phyloP scores from a whole-genome alignment of 2,329 filamentous ascomycete genomes.

The Ophiosphaerella narmari region DNA sequence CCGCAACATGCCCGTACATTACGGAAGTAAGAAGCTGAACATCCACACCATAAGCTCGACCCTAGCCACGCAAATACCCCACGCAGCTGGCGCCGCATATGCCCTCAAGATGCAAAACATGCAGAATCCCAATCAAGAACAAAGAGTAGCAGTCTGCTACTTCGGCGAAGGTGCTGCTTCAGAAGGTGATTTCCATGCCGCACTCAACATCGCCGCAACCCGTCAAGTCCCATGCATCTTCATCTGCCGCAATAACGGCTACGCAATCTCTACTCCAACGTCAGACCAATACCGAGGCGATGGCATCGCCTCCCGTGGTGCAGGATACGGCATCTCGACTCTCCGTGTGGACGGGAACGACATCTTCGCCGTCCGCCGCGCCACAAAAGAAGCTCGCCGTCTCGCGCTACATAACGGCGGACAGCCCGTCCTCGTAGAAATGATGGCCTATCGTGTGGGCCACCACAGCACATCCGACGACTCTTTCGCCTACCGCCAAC shows the following conservation, averaged over 20 bases:
- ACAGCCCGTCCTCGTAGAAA: constrained; percentile 84
- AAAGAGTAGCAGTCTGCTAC: constrained; percentile 77
- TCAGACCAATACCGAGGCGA: constrained; percentile 90
- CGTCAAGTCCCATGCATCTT: constrained; percentile 86
- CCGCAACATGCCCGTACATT: constrained; percentile 97
- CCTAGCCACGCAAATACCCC: constrained; percentile 85
- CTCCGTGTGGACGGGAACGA: constrained; percentile 94
- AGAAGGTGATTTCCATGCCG: constrained; percentile 91
- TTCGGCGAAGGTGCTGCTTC: constrained; percentile 91
- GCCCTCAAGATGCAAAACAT: constrained; percentile 80
- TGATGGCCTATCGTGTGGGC: constrained; percentile 97
- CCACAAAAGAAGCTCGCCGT: constrained; percentile 74
- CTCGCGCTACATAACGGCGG: constrained; percentile 82
- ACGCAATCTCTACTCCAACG: constrained; percentile 87
- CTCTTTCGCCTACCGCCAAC: constrained; percentile 91
- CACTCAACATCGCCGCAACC: constrained; percentile 88
- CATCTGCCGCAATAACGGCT: constrained; percentile 92
- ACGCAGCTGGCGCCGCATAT: constrained; percentile 85
- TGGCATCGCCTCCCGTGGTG: constrained; percentile 82
- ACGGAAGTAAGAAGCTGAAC: constrained; percentile 81
- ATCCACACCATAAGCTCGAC: constrained; percentile 89
- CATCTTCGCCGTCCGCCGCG: constrained; percentile 84
- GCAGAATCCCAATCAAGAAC: constrained; percentile 65
- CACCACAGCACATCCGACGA: constrained; percentile 98
- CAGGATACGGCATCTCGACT: constrained; percentile 93